Conservation (phyloP, 768 basidiomycete genomes). For the Phylloporus arenicola region DNA sequence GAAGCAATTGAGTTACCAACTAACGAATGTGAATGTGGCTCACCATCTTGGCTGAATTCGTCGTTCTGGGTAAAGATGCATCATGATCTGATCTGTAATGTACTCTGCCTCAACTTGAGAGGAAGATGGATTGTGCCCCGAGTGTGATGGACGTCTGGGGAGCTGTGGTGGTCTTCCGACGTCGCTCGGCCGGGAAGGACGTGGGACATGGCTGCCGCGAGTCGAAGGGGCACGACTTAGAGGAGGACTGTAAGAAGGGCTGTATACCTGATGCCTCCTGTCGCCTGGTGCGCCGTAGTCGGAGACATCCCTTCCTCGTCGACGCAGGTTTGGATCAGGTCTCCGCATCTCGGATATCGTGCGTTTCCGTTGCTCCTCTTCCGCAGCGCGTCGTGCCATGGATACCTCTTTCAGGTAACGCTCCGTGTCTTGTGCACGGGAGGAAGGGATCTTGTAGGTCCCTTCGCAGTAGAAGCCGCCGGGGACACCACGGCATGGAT, state of each 20-base stretch:
- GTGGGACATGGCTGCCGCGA: background rate
- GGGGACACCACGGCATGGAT: conserved; percentile 30
- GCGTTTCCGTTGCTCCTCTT: conserved; percentile 29
- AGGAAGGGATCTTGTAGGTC: conserved; percentile 30
- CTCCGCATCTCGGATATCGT: conserved; percentile 22
- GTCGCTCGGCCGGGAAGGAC: conserved; percentile 16
- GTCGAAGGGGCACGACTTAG: background rate
- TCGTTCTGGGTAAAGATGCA: conserved; percentile 31
- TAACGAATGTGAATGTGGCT: conserved; percentile 3
- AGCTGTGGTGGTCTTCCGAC: conserved; percentile 13
- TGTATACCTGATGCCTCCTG: conserved; percentile 1
- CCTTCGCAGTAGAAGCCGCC: conserved; percentile 34
- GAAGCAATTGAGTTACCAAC: background rate
- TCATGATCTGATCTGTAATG: conserved; percentile 32
- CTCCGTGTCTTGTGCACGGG: conserved; percentile 31
- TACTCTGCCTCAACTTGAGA: conserved; percentile 30
- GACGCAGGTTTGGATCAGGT: conserved; percentile 18
- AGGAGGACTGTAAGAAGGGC: conserved; percentile 8
- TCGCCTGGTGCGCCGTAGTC: conserved; percentile 6
- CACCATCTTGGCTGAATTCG: conserved; percentile 31
- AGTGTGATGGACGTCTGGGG: conserved; percentile 11
- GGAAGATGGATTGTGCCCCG: conserved; percentile 16
- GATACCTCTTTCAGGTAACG: conserved; percentile 27
- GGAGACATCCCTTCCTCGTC: conserved; percentile 12
- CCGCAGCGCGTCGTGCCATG: conserved; percentile 19